Conservation (phyloP, 2,329 filamentous ascomycete species). For the Metarhizium rileyi region DNA sequence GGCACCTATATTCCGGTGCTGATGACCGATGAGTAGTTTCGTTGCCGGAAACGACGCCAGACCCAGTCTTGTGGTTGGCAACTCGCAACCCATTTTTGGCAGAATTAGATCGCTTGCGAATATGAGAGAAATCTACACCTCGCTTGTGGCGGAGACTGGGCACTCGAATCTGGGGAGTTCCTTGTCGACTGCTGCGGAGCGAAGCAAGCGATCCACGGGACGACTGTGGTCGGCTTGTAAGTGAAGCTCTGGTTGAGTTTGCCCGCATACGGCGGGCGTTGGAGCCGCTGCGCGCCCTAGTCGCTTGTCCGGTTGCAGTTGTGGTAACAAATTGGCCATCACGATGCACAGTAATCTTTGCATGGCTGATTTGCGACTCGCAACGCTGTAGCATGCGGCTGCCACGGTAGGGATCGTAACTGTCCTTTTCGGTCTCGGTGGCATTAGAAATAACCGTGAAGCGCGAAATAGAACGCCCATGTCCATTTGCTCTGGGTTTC, state of each 20-base stretch:
- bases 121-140: slow-evolving; percentile 44
- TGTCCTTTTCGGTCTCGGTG: slow-evolving; percentile 43
- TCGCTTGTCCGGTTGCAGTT: slow-evolving; percentile 16
- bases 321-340: slow-evolving; percentile 23
- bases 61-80: slow-evolving; percentile 8
- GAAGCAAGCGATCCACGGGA: slow-evolving; percentile 38
- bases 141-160: slow-evolving; percentile 39
- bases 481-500: slow-evolving; percentile 33
- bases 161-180: slow-evolving; percentile 30
- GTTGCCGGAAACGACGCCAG: slow-evolving; percentile 10
- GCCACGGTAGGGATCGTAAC: slow-evolving; percentile 78
- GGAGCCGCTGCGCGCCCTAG: slow-evolving; percentile 27
- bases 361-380: slow-evolving; percentile 45
- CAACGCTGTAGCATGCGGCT: slow-evolving; percentile 39
- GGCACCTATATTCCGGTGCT: slow-evolving; percentile 12
- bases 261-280: slow-evolving; percentile 20
- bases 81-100: slow-evolving; percentile 11
- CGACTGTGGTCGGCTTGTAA: slow-evolving; percentile 21
- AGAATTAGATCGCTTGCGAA: slow-evolving; percentile 30
- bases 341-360: slow-evolving; percentile 61
- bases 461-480: slow-evolving; percentile 45
- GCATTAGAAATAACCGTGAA: slow-evolving; percentile 58
- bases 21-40: slow-evolving; percentile 13
- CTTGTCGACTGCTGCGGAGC: slow-evolving; percentile 35
- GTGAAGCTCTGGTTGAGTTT: slow-evolving; percentile 19